These are phyloP conservation scores for Fusarium goolgardi DNA, from an alignment of 2,329 filamentous ascomycete species.

Conservation along the genomic window DNA sequence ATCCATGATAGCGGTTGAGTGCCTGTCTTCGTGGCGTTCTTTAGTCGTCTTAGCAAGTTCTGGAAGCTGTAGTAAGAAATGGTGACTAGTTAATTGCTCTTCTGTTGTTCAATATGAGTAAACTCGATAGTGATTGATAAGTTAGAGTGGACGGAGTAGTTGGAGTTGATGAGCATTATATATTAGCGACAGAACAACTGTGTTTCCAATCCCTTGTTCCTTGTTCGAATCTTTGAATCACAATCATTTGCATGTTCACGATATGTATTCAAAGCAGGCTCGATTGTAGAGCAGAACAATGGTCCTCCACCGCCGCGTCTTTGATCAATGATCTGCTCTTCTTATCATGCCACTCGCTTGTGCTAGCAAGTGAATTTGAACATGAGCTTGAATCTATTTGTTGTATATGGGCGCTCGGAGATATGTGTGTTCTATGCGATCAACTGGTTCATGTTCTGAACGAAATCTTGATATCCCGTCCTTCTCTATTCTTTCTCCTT, in stretches of 20 bases:
- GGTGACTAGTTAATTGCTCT: not conserved
- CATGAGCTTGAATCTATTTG: not conserved
- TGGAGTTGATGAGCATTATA: not conserved
- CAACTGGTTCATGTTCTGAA: not conserved
- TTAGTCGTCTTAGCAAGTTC: not conserved
- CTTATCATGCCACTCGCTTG: not conserved
- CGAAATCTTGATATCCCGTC: not conserved
- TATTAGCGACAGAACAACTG: not conserved
- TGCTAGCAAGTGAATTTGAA: not conserved
- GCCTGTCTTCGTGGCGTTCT: not conserved
- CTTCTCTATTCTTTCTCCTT: not conserved
- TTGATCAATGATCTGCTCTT: not conserved
- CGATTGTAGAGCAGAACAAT: not conserved
- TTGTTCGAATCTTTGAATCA: not conserved
- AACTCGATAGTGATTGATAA: not conserved
- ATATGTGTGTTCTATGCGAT: slow-evolving; percentile 11
- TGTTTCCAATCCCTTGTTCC: not conserved
- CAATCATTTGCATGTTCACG: not conserved
- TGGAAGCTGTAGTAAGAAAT: not conserved
- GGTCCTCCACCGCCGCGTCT: not conserved
- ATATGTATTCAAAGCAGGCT: not conserved
- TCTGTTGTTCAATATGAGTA: not conserved
- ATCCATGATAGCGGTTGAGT: not conserved
- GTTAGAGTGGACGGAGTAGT: not conserved
- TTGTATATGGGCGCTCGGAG: not conserved